Conservation (phyloP, 768 basidiomycete species). For the Tricholoma furcatifolium region DNA sequence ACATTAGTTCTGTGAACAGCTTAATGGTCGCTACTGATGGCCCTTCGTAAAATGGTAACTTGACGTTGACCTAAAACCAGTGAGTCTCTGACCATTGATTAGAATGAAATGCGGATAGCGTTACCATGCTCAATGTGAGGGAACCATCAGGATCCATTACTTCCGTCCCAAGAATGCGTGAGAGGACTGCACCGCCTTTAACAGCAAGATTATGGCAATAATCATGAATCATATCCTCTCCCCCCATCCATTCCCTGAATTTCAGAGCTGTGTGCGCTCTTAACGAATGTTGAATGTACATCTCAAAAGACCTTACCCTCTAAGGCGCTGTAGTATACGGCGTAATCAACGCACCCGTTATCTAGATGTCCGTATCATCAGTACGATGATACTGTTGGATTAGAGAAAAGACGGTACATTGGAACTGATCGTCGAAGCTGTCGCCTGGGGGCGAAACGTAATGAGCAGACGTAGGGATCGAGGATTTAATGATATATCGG, state of each 20-base stretch:
- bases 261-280: neutral
- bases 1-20: slow-evolving; percentile 24
- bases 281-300: neutral
- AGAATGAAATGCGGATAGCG: neutral
- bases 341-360: neutral
- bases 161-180: neutral
- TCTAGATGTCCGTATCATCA: neutral
- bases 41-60: slow-evolving; percentile 22
- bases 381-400: neutral
- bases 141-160: neutral
- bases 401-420: neutral
- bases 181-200: neutral
- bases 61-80: slow-evolving; percentile 6
- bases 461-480: neutral
- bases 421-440: neutral
- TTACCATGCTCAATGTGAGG: neutral
- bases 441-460: neutral
- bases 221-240: neutral
- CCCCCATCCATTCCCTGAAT: slow-evolving; percentile 1
- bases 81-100: neutral
- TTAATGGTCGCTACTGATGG: slow-evolving; percentile 15
- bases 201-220: slow-evolving; percentile 1
- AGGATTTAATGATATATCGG: neutral
- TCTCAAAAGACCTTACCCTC: neutral
- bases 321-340: neutral